Evolutionary conservation across 2,329 filamentous ascomycete species (phyloP), one percentile per base, ranked within the genome.

Genomic region (Penicillium decumbens): DNA sequence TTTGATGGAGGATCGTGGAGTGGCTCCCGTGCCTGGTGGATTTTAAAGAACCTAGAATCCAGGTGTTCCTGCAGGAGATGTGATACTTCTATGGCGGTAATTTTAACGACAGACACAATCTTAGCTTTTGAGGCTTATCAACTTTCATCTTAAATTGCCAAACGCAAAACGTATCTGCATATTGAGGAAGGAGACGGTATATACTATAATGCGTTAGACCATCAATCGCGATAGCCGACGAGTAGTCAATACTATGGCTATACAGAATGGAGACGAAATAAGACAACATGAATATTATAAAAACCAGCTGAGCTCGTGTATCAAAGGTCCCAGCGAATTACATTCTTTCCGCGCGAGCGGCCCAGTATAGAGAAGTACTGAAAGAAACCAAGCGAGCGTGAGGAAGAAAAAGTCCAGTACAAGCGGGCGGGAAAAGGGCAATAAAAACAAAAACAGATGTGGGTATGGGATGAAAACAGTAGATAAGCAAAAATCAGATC

Each of bases 1-100:
- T 62, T 71, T 95, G 48, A 82, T 87, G 80, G 84, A 82, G 55
- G 87, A 90, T 70, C 79, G 89, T 62, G 75, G 90, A 42, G 59
- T 71, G 25, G 49, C 55, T 29, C 41, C 59, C 30, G 50, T 51
- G 32, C 45, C 58, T 44, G 52, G 45, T 39, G 50, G 45, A n/a
- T 54, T 54, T 41, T 54, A 51, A 28, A 20, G 24, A 51, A 40
- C 12, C 37, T 51, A 50, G 28, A 47, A 18, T 43, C 18, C 28
- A 15, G 33, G 15, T 30, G 45, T 40, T 29, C 18, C 38, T 35
- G 38, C 43, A 46, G 20, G 28, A 28, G 3, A n/a, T 30, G 13
- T 27, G 12, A 18, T 33, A 30, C 23, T 37, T 43, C 45, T 7
- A 12, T 12, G 33, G 9, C 18, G 33, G 20, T 40, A 40, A 40